Conservation (phyloP, 345 rosid genomes). For the Turritis glabra region DNA sequence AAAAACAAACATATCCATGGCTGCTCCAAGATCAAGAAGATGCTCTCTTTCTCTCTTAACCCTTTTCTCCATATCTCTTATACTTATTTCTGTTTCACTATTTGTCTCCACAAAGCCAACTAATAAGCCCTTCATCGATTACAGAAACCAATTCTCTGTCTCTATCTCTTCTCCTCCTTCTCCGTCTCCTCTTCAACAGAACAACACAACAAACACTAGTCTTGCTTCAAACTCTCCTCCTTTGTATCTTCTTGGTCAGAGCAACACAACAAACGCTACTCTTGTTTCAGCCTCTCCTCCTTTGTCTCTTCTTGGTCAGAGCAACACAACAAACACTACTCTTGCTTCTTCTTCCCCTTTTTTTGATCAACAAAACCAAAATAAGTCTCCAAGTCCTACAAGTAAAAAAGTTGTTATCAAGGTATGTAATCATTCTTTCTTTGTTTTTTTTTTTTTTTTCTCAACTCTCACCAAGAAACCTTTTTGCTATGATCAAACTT, state of each 20-base stretch:
- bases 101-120: slow-evolving; percentile 24
- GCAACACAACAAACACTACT: slow-evolving; percentile 10
- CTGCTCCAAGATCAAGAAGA: slow-evolving; percentile 36
- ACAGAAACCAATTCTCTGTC: slow-evolving; percentile 27
- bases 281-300: neutral
- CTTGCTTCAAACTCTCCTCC: slow-evolving; percentile 8
- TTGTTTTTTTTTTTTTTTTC: neutral
- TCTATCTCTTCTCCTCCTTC: slow-evolving; percentile 25
- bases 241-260: neutral
- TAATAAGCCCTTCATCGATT: slow-evolving; percentile 22
- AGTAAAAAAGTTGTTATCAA: slow-evolving; percentile 8
- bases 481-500: neutral
- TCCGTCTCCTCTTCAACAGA: neutral
- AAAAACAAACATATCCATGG: slow-evolving; percentile 23
- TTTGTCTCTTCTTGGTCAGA: neutral
- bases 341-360: neutral
- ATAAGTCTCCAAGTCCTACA: slow-evolving; percentile 15
- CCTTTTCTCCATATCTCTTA: slow-evolving; percentile 18
- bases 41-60: slow-evolving; percentile 32
- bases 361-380: slow-evolving; percentile 7
- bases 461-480: neutral
- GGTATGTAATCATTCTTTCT: slow-evolving; percentile 4
- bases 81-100: slow-evolving; percentile 24
- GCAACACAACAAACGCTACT: slow-evolving; percentile 5
- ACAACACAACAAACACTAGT: slow-evolving; percentile 18